Percentiles rank a stretch among this genome's conserved stretches.
These are phyloP conservation scores for Monotropa hypopitys DNA, from an alignment of 179 eudicot genomes.

Conservation along the genomic window DNA sequence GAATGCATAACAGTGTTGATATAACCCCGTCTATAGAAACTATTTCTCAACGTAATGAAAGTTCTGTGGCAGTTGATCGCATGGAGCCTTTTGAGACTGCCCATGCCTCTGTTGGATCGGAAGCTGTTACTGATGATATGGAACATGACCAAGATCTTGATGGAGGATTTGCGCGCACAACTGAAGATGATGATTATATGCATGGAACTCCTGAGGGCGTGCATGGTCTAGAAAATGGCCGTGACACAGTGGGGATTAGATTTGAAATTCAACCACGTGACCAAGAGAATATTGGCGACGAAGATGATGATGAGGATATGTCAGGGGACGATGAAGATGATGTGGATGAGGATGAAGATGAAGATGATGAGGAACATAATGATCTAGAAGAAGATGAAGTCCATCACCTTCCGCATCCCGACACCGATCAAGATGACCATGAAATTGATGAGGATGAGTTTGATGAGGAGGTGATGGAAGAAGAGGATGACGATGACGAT, in stretches of 20 bases:
- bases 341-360: conserved; percentile 70
- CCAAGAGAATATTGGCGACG: conserved; percentile 59
- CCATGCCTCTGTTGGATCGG: conserved; percentile 61
- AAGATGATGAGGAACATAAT: conserved; percentile 72
- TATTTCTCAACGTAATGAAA: conserved; percentile 40
- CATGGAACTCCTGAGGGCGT: conserved; percentile 69
- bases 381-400: conserved; percentile 86
- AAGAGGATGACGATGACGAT: conserved; percentile 96
- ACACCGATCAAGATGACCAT: conserved; percentile 88
- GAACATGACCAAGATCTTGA: conserved; percentile 95
- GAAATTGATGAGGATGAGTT: conserved; percentile 92
- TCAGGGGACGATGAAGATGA: conserved; percentile 72
- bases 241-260: conserved; percentile 53
- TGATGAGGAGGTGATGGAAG: conserved; percentile 88
- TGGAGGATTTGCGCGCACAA: conserved; percentile 57
- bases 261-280: conserved; percentile 64
- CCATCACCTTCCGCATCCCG: conserved; percentile 73
- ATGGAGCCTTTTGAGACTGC: conserved; percentile 37
- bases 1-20: conserved; percentile 32
- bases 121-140: conserved; percentile 87
- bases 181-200: conserved; percentile 91
- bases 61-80: conserved; percentile 31
- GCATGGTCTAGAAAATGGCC: conserved; percentile 54
- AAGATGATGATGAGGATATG: conserved; percentile 90
- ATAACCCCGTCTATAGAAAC: conserved; percentile 39